Conservation (phyloP, 768 basidiomycete genomes). For the Kwoniella dejecticola region DNA sequence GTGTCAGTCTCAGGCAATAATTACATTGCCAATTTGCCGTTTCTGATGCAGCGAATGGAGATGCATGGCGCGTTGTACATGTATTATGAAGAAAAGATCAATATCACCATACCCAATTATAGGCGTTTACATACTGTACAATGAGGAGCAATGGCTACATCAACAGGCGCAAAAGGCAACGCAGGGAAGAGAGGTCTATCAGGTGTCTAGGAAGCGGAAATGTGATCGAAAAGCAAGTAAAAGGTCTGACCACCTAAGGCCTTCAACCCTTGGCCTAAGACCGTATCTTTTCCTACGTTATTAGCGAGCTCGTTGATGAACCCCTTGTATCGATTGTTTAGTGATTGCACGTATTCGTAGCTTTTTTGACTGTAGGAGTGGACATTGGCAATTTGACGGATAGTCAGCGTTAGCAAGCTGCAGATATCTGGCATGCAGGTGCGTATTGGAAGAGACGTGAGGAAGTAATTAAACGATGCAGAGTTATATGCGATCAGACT, state of each 20-base stretch:
- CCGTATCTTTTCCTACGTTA: neutral
- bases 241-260: slow-evolving; percentile 6
- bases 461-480: neutral
- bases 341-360: neutral
- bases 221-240: slow-evolving; percentile 8
- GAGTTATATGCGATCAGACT: neutral
- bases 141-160: too few species aligned
- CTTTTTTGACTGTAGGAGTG: neutral
- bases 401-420: neutral
- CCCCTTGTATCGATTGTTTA: neutral
- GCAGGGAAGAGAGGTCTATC: too few species aligned
- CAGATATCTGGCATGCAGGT: too few species aligned
- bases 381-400: neutral
- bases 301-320: neutral
- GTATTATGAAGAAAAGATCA: too few species aligned
- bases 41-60: neutral
- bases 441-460: neutral
- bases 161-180: too few species aligned
- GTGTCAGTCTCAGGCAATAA: slow-evolving; percentile 18
- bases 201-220: neutral
- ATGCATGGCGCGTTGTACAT: too few species aligned
- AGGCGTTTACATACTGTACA: too few species aligned
- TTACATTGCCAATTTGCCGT: neutral
- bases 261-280: neutral
- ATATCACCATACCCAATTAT: neutral